These are phyloP conservation scores for Monosporascus sp. DNA, from an alignment of 2,329 filamentous ascomycete genomes.

Conservation along the genomic window DNA sequence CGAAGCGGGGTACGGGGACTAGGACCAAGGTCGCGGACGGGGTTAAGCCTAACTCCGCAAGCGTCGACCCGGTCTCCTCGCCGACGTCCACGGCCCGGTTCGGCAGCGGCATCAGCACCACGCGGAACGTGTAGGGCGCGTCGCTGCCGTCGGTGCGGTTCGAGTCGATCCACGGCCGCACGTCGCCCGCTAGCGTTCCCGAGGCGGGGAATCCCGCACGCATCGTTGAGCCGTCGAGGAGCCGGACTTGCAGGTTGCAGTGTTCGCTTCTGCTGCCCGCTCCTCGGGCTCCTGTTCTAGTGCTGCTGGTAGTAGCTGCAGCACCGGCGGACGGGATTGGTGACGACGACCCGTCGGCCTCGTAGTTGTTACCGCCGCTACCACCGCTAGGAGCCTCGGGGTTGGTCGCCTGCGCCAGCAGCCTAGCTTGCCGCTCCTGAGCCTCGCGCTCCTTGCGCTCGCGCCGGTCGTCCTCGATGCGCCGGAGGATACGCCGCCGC, in stretches of 20 bases:
- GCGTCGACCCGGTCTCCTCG: constrained; percentile 61
- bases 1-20: constrained; percentile 55
- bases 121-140: constrained; percentile 74
- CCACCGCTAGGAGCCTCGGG: too few relatives aligned
- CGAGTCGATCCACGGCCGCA: constrained; percentile 73
- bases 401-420: constrained; percentile 13
- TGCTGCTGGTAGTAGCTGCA: constrained; percentile 5
- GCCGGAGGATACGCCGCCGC: constrained; percentile 63
- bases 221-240: constrained; percentile 80
- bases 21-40: constrained; percentile 81
- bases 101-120: constrained; percentile 73
- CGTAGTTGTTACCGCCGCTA: too few relatives aligned
- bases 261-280: constrained; percentile 6
- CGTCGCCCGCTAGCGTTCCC: constrained; percentile 56
- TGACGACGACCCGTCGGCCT: not conserved
- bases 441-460: constrained; percentile 55
- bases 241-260: constrained; percentile 68
- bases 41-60: constrained; percentile 65
- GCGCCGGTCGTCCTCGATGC: constrained; percentile 71
- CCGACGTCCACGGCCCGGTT: constrained; percentile 67
- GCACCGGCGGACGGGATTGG: not conserved
- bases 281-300: constrained; percentile 3
- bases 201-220: constrained; percentile 63
- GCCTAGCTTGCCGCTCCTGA: constrained; percentile 36
- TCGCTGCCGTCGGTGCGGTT: constrained; percentile 28